Evolutionary conservation across 129 eudicot species (phyloP).

Genomic region (Escallonia herrerae): DNA sequence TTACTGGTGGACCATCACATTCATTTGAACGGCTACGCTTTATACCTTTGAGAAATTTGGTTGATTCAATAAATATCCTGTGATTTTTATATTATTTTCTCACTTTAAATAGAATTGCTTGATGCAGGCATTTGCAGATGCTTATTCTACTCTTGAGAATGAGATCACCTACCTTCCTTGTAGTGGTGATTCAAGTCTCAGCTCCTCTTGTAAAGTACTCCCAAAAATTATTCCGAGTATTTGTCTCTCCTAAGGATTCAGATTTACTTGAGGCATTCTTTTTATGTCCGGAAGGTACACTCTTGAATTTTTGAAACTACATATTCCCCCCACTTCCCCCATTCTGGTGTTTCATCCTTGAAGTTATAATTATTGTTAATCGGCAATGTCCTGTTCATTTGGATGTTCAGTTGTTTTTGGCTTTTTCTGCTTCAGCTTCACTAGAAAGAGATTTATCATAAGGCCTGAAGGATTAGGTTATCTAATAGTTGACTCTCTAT

Average conservation of each 20-base stretch:
- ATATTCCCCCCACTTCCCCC: too few species aligned
- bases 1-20: too few species aligned
- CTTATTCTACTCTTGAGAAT: conserved; percentile 62
- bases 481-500: too few species aligned
- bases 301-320: not conserved
- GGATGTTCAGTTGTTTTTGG: too few species aligned
- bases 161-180: conserved; percentile 31
- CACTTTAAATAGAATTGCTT: not conserved
- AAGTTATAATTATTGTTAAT: too few species aligned
- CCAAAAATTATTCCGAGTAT: conserved; percentile 69
- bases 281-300: not conserved
- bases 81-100: not conserved
- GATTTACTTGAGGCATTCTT: conserved; percentile 9
- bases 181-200: conserved; percentile 28
- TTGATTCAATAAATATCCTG: not conserved
- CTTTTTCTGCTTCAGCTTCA: too few species aligned
- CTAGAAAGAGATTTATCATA: too few species aligned
- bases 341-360: too few species aligned
- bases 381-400: too few species aligned
- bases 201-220: conserved; percentile 42
- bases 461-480: too few species aligned
- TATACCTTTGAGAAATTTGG: too few species aligned
- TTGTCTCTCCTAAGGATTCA: conserved; percentile 32
- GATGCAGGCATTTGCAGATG: conserved; percentile 88
- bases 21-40: too few species aligned